Percentiles rank a stretch among this genome's conserved stretches.
Conservation (phyloP, 2,329 filamentous ascomycete genomes). For the Periconia digitata region DNA sequence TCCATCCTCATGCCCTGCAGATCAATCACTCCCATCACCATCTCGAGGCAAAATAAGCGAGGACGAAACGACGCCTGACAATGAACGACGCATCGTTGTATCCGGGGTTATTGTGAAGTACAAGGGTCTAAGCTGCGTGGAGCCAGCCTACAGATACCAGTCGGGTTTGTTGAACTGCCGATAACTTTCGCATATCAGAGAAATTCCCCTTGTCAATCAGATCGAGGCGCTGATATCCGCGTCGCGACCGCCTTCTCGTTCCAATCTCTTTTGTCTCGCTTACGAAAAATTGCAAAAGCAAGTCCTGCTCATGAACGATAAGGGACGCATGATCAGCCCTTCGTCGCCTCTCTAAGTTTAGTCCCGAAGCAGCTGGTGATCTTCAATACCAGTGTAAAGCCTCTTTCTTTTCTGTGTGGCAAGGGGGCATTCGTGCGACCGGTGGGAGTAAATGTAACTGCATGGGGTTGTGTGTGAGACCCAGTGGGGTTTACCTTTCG, state of each 20-base stretch:
- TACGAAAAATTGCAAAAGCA: slow-evolving; percentile 10
- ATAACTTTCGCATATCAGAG: slow-evolving; percentile 8
- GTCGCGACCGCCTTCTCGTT: slow-evolving; percentile 17
- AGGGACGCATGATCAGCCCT: slow-evolving; percentile 5
- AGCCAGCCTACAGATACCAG: not conserved
- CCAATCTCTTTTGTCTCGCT: slow-evolving; percentile 10
- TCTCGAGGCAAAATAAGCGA: slow-evolving; percentile 8
- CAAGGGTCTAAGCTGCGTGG: not conserved
- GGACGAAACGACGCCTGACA: slow-evolving; percentile 10
- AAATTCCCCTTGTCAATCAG: slow-evolving; percentile 2
- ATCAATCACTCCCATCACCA: slow-evolving; percentile 1
- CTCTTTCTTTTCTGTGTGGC: not conserved
- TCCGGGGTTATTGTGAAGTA: not conserved
- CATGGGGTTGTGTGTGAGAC: slow-evolving; percentile 6
- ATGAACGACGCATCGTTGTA: too few relatives aligned
- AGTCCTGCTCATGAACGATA: slow-evolving; percentile 13
- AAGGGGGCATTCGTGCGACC: slow-evolving; percentile 14
- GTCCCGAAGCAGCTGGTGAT: slow-evolving; percentile 7
- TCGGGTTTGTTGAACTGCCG: not conserved
- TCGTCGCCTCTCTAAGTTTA: not conserved
- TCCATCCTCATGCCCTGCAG: not conserved
- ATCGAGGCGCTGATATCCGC: slow-evolving; percentile 27
- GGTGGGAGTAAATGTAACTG: slow-evolving; percentile 22
- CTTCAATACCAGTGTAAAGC: slow-evolving; percentile 5
- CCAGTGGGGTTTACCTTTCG: not conserved